Evolutionary conservation across 2,329 filamentous ascomycete species (phyloP), one percentile per base, ranked within the genome.

Genomic region (Claviceps citrina): DNA sequence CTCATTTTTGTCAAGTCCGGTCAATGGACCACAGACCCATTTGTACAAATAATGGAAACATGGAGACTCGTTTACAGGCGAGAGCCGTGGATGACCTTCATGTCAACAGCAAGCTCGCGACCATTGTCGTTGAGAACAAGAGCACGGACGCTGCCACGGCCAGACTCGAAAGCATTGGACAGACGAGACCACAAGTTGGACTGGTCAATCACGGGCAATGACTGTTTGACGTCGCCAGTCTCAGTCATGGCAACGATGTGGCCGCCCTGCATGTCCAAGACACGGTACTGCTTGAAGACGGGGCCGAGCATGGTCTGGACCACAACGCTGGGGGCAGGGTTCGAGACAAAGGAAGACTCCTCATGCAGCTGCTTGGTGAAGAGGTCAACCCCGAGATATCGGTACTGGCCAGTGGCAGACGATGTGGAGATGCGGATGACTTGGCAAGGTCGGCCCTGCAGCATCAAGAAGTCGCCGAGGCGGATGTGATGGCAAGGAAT

Each of bases 281-380:
- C 89, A 59, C 91, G 87, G 81, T 98, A 98, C 76, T 96, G 91
- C 85, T 96, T 96, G 85, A 96, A 95, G 71, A 96, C 79, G 49
- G 91, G 91, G 55, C 89, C 91, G 52, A 93, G 83, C 86, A 98
- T 96, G 71, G 89, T 96, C 81, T 98, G 91, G 57, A 98, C 89
- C 49, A 96, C 78, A 46, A 98, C 91, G 54, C 84, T 94, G 54
- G 89, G 89, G 51, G 83, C 84, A 50, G 91, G 91, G 81, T 93
- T 93, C 68, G 84, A 87, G 70, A 96, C 79, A 70, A 94, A 95
- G 56, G 82, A 89, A 43, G 85, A 94, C 81, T 98, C 91, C 72
- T 98, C 91, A 61, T 96, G 86, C 51, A 98, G 78, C 73, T 96
- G 85, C 77, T 94, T 93, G 75, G 87, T 95, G 84, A 98, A 98